Evolutionary conservation across 2,329 filamentous ascomycete genomes (phyloP), one percentile per base, ranked within the genome.

Genomic region (Penicillium sp.): DNA sequence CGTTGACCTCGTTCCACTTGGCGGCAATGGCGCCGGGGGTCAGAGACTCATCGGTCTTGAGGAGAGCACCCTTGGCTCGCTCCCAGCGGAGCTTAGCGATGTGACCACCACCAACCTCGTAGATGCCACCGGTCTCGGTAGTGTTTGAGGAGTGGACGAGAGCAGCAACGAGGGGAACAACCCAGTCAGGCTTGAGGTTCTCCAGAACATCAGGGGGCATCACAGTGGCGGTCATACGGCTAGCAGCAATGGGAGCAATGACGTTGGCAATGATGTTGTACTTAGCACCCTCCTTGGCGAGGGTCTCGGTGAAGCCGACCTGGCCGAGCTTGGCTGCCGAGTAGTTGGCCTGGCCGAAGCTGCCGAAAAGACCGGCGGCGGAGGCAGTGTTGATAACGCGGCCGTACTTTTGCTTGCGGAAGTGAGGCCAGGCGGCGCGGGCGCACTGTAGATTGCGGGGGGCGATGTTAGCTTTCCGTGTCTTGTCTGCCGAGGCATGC

Each of bases 371-470:
- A 73, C 95, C 95, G 65, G 95, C 93, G 60, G 93, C 93, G n/a
- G 94, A 98, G 40, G 94, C 88, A 26, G 95, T 98, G 85, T 96
- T 98, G 82, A 99, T 97, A 70, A 99, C 85, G 72, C 95, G 88
- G 66, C 95, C 95, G 78, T 92, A 99, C 87, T 97, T 98, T 82
- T 99, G 95, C 84, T 98, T 98, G 75, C 94, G 88, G 86, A 99
- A 98, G 81, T 98, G 85, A 63, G 94, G 93, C 94, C 95, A 99
- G 56, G 95, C 95, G 66, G 95, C 95, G 79, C 89, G 89, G 64
- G 95, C 86, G 79, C 92, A 96, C 87, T 85, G 68, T 61, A 24
- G 53, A 45, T 28, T 30, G 37, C 28, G 42, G 22, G 7, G n/a
- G 12, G 12, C 30, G 33, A 24, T 40, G 56, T 73, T 59, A 76